A percentile compares a stretch with the other conserved stretches of the same genome.
These are phyloP conservation scores for Epicoccum nigrum DNA, from an alignment of 2,329 filamentous ascomycete genomes.

Conservation along the genomic window DNA sequence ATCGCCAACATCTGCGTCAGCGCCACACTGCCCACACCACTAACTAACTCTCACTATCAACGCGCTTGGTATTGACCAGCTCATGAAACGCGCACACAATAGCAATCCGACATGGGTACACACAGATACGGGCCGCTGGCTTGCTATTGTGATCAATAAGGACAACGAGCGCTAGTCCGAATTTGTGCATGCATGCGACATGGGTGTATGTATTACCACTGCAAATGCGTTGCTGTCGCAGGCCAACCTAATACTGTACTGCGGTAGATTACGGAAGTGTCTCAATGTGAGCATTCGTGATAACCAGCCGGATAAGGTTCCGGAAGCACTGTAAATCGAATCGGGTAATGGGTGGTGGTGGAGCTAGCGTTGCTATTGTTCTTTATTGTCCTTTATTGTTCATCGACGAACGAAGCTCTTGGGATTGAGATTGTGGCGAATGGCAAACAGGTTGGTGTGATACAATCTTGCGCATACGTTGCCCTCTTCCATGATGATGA, in stretches of 20 bases:
- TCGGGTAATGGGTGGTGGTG: background rate
- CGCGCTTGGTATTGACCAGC: constrained; percentile 3
- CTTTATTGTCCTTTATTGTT: background rate
- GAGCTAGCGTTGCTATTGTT: constrained; percentile 14
- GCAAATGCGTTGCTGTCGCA: background rate
- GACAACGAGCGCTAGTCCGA: constrained; percentile 3
- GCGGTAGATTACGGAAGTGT: background rate
- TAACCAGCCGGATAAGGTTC: background rate
- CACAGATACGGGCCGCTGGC: constrained; percentile 3
- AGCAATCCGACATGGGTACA: constrained; percentile 2
- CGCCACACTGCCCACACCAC: constrained; percentile 4
- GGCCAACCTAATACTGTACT: background rate
- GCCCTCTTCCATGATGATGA: background rate
- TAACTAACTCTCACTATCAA: background rate
- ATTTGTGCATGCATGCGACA: background rate
- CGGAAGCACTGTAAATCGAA: background rate
- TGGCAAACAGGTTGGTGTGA: background rate
- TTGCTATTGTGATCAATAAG: constrained; percentile 19
- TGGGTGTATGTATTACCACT: background rate
- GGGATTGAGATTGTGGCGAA: background rate
- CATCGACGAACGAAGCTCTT: too few species aligned
- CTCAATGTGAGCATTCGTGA: background rate
- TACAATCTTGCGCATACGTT: background rate
- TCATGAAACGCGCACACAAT: constrained; percentile 12
- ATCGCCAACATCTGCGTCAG: background rate